Percentiles rank a stretch among this genome's conserved stretches.
These are phyloP conservation scores for Colletotrichum gloeosporioides DNA, from an alignment of 2,329 filamentous ascomycete species.

Conservation along the genomic window DNA sequence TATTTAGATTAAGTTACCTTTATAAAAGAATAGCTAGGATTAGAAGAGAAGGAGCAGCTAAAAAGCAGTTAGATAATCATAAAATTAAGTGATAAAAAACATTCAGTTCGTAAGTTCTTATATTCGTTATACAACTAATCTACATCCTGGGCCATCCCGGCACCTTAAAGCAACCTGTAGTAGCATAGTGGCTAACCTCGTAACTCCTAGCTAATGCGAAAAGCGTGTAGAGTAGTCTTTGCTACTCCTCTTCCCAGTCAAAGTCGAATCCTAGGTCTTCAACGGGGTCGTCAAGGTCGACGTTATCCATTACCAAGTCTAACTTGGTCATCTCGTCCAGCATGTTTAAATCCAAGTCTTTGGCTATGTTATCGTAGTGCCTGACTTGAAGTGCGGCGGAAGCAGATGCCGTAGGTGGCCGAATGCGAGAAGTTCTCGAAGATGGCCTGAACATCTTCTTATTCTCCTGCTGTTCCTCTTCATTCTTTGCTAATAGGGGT, in stretches of 20 bases:
- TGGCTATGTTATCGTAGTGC: background rate
- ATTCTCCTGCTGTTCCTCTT: conserved; percentile 50
- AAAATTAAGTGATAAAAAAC: background rate
- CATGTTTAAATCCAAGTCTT: background rate
- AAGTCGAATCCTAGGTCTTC: background rate
- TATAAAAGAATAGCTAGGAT: no score
- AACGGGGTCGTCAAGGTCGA: background rate
- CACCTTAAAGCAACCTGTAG: background rate
- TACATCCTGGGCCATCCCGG: background rate
- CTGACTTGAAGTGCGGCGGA: background rate
- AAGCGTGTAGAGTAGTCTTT: background rate
- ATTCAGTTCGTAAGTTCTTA: background rate
- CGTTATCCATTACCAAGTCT: background rate
- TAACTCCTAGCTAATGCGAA: background rate
- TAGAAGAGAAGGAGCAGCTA: background rate
- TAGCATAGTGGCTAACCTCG: background rate
- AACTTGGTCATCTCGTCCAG: background rate
- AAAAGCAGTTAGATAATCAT: background rate
- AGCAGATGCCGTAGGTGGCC: background rate
- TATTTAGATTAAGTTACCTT: no score
- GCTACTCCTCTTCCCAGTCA: background rate
- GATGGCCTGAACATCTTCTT: conserved; percentile 24
- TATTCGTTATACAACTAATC: background rate
- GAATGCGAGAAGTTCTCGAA: conserved; percentile 5
- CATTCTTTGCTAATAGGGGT: conserved; percentile 50